Base-by-base conservation (phyloP, 345 rosid species). In the Cardamine resedifolia region DNA sequence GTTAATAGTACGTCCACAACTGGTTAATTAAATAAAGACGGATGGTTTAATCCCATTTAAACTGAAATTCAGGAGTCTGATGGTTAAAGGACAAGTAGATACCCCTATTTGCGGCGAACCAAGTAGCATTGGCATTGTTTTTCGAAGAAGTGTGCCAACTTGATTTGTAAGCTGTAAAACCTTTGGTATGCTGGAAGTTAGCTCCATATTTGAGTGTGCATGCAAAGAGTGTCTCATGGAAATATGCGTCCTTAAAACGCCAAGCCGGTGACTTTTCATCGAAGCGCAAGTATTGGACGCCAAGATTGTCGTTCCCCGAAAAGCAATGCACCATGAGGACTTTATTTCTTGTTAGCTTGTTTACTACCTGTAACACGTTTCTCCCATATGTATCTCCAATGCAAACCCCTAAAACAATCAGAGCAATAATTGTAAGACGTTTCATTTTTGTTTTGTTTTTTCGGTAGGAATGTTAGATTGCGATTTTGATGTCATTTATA, bases 321-420 rank as follows among this genome's bases (percentile, higher is more conserved):
- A 0, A 11, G 50, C 79, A 75, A 34, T 75, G 64, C 4, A 68
- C 64, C 4, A 0, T 31, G 0, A 68, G 11, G 0, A 2, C 11
- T 41, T 14, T 6, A 5, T 26, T 43, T 0, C 0, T 2, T 5
- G 2, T 6, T 50, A 75, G 20, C 27, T 36, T 68, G 74, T 61
- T 75, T 52, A 68, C 51, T 9, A 75, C 0, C 47, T n/a, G n/a
- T 10, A 75, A 41, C 16, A 43, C 39, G 67, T 68, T 53, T 68
- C 18, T 68, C 5, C 68, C 70, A 31, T 23, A 21, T 3, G 56
- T 6, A 4, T 67, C 45, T 28, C 20, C 79, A n/a, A 60, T 47
- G 56, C 64, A 68, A 7, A 26, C 10, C 63, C 55, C 78, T 59
- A 67, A 52, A 51, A 68, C n/a, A 31, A 75, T 14, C 3, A 75